These are phyloP conservation scores for Cladophialophora yegresii DNA, from an alignment of 2,329 filamentous ascomycete genomes.

Conservation along the genomic window DNA sequence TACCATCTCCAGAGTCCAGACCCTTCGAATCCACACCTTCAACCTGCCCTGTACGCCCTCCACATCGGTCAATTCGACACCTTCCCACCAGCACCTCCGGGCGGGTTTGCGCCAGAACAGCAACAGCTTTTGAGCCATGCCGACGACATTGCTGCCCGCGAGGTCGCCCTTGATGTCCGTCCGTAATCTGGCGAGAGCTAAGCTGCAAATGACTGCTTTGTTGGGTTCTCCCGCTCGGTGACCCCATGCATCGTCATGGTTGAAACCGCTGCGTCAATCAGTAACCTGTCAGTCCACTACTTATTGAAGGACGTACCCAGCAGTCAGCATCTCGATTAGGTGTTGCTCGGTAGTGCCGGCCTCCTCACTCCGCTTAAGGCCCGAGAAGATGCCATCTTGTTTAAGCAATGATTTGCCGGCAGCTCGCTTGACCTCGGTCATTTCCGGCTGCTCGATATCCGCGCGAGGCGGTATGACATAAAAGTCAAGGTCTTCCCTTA, in stretches of 20 bases:
- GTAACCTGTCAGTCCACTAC: background rate
- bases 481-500: slow-evolving; percentile 95
- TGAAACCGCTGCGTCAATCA: slow-evolving; percentile 71
- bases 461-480: slow-evolving; percentile 87
- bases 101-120: slow-evolving; percentile 98
- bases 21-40: slow-evolving; percentile 96
- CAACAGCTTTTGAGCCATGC: slow-evolving; percentile 97
- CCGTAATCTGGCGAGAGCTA: slow-evolving; percentile 86
- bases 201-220: slow-evolving; percentile 96
- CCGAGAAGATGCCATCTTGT: slow-evolving; percentile 95
- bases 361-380: slow-evolving; percentile 91
- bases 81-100: slow-evolving; percentile 97
- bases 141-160: slow-evolving; percentile 74
- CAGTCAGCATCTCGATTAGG: slow-evolving; percentile 98
- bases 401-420: slow-evolving; percentile 81
- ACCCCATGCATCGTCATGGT: slow-evolving; percentile 92
- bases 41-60: slow-evolving; percentile 88
- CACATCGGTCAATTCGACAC: slow-evolving; percentile 84
- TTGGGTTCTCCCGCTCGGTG: slow-evolving; percentile 96
- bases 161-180: slow-evolving; percentile 83
- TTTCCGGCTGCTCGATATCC: slow-evolving; percentile 82
- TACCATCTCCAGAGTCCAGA: slow-evolving; percentile 97
- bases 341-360: slow-evolving; percentile 96
- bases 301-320: slow-evolving; percentile 67
- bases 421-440: slow-evolving; percentile 94